Evolutionary conservation across 176 grass and related monocot genomes (phyloP).

Genomic region (Hyparrhenia diplandra): DNA sequence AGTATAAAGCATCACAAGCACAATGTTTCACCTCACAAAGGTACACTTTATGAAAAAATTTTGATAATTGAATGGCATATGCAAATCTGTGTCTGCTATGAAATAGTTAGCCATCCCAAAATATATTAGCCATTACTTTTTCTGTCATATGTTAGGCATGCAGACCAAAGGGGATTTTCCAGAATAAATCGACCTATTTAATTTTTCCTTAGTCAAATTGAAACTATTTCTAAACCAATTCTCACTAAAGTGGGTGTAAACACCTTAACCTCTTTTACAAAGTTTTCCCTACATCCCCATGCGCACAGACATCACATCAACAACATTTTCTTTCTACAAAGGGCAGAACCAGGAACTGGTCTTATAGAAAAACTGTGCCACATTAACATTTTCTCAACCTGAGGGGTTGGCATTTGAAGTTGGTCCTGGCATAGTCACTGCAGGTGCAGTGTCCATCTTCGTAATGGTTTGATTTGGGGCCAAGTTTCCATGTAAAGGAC

Average conservation of each 20-base stretch:
- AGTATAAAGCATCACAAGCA: neutral
- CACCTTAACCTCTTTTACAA: neutral
- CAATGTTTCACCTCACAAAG: neutral
- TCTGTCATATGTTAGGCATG: neutral
- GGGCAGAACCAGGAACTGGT: slow-evolving; percentile 5
- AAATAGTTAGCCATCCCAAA: slow-evolving; percentile 12
- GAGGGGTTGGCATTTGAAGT: slow-evolving; percentile 52
- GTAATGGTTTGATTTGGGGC: slow-evolving; percentile 52
- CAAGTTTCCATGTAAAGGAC: slow-evolving; percentile 48
- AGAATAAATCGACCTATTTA: neutral
- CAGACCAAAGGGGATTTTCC: slow-evolving; percentile 12
- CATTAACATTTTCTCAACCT: slow-evolving; percentile 51
- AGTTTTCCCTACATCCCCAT: slow-evolving; percentile 5
- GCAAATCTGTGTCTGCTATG: neutral
- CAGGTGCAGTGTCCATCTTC: slow-evolving; percentile 57
- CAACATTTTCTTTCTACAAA: slow-evolving; percentile 14
- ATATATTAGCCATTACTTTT: neutral
- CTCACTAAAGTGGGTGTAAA: slow-evolving; percentile 9
- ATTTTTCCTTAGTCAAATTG: slow-evolving; percentile 1
- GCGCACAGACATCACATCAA: slow-evolving; percentile 24
- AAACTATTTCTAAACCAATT: slow-evolving; percentile 29
- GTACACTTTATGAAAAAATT: neutral
- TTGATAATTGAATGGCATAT: neutral
- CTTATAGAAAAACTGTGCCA: slow-evolving; percentile 14
- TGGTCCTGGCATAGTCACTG: slow-evolving; percentile 43